Percentiles rank a stretch among this genome's conserved stretches.
Evolutionary conservation across 2,329 filamentous ascomycete species (phyloP).

Genomic region (Myriosclerotinia scirpicola): DNA sequence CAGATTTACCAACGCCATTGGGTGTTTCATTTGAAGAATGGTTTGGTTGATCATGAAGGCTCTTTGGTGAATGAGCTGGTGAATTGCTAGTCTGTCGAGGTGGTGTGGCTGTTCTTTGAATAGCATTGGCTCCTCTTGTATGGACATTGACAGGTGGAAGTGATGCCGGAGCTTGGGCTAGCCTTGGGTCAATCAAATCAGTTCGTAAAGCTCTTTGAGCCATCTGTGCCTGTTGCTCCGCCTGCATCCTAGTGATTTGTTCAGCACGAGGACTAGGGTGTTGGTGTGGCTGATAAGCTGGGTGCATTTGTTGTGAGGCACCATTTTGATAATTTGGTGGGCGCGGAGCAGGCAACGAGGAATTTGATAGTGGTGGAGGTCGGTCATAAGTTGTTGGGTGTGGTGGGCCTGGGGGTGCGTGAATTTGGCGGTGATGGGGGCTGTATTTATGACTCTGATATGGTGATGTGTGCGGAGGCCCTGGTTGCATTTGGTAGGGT

Average conservation of each 20-base stretch:
- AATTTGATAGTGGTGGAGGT: constrained; percentile 41
- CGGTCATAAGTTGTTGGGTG: constrained; percentile 39
- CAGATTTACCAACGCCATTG: constrained; percentile 28
- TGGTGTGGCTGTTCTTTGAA: constrained; percentile 31
- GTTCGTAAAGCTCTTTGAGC: constrained; percentile 37
- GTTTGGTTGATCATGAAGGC: constrained; percentile 12
- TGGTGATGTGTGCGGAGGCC: constrained; percentile 39
- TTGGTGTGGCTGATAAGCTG: constrained; percentile 41
- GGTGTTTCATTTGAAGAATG: constrained; percentile 27
- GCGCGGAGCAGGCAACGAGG: constrained; percentile 39
- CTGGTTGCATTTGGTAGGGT: constrained; percentile 36
- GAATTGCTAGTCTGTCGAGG: constrained; percentile 26
- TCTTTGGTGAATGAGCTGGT: constrained; percentile 21
- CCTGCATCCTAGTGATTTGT: constrained; percentile 42
- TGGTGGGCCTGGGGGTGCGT: constrained; percentile 25
- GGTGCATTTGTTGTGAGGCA: constrained; percentile 26
- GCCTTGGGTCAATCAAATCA: constrained; percentile 34
- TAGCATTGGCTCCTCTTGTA: constrained; percentile 27
- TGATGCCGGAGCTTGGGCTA: constrained; percentile 14
- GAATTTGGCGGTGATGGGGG: constrained; percentile 32
- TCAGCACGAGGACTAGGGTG: constrained; percentile 43
- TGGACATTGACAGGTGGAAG: constrained; percentile 32
- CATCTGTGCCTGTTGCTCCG: constrained; percentile 40
- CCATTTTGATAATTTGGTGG: constrained; percentile 29
- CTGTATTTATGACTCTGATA: constrained; percentile 36